Evolutionary conservation across 2,329 filamentous ascomycete genomes (phyloP).

Genomic region (Cordyceps javanica): DNA sequence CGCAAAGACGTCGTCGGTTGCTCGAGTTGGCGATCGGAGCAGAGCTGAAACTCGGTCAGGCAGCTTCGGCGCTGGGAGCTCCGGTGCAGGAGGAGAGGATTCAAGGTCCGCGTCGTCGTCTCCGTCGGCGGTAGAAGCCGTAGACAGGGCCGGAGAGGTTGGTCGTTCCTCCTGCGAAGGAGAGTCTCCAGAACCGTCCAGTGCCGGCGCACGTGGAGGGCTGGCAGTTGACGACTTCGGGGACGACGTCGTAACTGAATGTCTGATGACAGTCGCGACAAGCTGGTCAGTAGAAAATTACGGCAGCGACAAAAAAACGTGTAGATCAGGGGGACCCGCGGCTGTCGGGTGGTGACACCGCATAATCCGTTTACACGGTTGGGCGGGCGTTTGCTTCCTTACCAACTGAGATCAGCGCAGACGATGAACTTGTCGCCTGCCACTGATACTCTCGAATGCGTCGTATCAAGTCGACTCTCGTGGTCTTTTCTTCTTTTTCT

Average conservation of each 20-base stretch:
- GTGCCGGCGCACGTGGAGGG: slow-evolving; percentile 56
- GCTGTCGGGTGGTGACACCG: neutral
- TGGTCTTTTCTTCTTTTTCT: slow-evolving; percentile 9
- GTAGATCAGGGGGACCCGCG: neutral
- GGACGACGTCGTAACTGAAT: slow-evolving; percentile 49
- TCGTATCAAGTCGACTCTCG: slow-evolving; percentile 20
- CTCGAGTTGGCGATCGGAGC: slow-evolving; percentile 45
- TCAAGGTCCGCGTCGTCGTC: slow-evolving; percentile 41
- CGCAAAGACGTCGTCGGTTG: slow-evolving; percentile 39
- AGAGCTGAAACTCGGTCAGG: slow-evolving; percentile 49
- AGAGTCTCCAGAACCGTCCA: slow-evolving; percentile 44
- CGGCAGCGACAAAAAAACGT: neutral
- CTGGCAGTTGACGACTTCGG: slow-evolving; percentile 40
- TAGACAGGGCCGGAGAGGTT: slow-evolving; percentile 54
- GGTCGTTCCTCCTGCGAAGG: slow-evolving; percentile 33
- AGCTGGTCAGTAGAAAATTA: neutral
- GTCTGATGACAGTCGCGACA: neutral
- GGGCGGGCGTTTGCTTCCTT: slow-evolving; percentile 23
- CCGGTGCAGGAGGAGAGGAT: slow-evolving; percentile 52
- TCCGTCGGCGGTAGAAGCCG: slow-evolving; percentile 55
- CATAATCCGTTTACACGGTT: neutral
- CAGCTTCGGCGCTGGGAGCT: slow-evolving; percentile 52
- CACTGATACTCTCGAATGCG: slow-evolving; percentile 44
- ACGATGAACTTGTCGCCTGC: slow-evolving; percentile 53
- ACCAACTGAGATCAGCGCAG: slow-evolving; percentile 58